Evolutionary conservation across 129 eudicot species (phyloP).

Genomic region (Mikania micrantha): DNA sequence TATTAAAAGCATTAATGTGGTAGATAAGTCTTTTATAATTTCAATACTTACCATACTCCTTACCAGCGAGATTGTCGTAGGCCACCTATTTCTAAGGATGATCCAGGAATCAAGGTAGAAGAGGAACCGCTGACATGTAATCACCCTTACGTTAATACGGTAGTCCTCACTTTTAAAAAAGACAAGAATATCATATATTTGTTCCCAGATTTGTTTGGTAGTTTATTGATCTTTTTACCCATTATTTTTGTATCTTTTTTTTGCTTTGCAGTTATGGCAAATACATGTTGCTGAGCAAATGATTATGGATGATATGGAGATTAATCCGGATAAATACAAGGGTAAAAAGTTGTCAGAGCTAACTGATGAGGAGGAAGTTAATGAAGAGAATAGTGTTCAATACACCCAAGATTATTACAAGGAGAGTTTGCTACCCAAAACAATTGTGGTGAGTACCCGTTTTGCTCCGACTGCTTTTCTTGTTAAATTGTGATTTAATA

Average conservation of each 20-base stretch:
- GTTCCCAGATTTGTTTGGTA: no score
- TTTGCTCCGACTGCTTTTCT: neutral
- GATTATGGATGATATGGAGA: constrained; percentile 87
- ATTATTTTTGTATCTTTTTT: neutral
- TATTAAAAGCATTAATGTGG: neutral
- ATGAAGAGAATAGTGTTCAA: constrained; percentile 69
- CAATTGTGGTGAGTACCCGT: constrained; percentile 48
- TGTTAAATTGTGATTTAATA: neutral
- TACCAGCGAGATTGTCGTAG: constrained; percentile 90
- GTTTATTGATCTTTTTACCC: no score
- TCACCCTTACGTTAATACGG: constrained; percentile 96
- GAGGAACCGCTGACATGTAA: constrained; percentile 81
- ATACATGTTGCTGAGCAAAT: constrained; percentile 89
- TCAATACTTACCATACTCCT: neutral
- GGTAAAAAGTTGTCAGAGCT: constrained; percentile 69
- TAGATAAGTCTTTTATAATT: neutral
- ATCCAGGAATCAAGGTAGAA: constrained; percentile 69
- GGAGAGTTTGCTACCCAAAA: constrained; percentile 50
- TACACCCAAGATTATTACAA: constrained; percentile 55
- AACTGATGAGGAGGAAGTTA: constrained; percentile 80
- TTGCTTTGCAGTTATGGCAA: constrained; percentile 77
- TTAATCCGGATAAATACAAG: constrained; percentile 75
- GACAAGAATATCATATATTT: neutral
- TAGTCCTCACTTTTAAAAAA: constrained; percentile 22
- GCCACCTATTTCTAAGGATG: constrained; percentile 84